Base-by-base conservation (phyloP, 2,329 filamentous ascomycete genomes). In the Claviceps sp. region DNA sequence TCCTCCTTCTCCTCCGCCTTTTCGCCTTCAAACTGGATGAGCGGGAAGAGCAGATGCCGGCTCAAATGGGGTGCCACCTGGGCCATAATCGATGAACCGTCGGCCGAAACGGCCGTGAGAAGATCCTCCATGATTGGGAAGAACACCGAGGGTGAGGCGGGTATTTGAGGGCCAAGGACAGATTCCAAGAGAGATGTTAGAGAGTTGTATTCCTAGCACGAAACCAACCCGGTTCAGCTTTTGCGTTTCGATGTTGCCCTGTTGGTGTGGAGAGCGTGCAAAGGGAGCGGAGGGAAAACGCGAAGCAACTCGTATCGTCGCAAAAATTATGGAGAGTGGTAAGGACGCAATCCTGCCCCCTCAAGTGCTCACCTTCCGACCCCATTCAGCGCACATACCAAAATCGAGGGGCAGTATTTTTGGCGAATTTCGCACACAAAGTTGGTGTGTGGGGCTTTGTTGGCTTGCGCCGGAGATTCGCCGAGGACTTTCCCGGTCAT, bases 11-110 rank as follows among this genome's bases (percentile, higher is more conserved):
- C 86, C 67, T 89, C 84, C 59, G 95, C 85, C 68, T 88, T 83
- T 65, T 85, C 83, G 64, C 84, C 84, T 63, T 86, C 79, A 71
- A 95, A 96, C 74, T 96, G 90, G 67, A 98, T 84, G 58, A 98
- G 81, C 59, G 93, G 93, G 74, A 95, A 98, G 66, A 97, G 86
- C 63, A 98, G 78, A 70, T 98, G 93, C 61, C 93, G 84, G 76
- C 96, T 93, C 70, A 98, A 86, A 70, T 94, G 84, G 60, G 84
- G 84, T 67, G 96, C 86, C 65, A 98, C 77, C 72, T 90, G 89
- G 63, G 88, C 87, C 62, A 96, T 80, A 58, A 97, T 81, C 67
- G 85, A 85, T 73, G 88, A 81, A 68, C 86, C 75, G 67, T 82
- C 80, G 64, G 78, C 80, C 70, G 66, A 63, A 53, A 84, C 76